Conservation (phyloP, 768 basidiomycete species). For the Mycena galopus region DNA sequence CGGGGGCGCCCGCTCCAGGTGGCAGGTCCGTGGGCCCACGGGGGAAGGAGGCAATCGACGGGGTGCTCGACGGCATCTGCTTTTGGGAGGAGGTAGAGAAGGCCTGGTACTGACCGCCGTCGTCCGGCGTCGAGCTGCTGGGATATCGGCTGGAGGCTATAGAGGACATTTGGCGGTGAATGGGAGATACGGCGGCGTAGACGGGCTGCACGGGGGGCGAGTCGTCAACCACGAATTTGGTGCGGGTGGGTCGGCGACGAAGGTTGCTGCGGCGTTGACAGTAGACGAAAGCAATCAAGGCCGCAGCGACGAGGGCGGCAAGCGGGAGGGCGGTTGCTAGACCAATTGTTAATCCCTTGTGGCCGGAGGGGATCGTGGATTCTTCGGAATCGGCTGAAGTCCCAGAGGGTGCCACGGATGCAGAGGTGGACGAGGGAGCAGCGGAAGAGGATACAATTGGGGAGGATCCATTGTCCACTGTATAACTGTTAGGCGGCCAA, state of each 20-base stretch:
- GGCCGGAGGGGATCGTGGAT: neutral
- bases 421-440: neutral
- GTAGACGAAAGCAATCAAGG: neutral
- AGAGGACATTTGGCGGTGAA: neutral
- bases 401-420: neutral
- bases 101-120: neutral
- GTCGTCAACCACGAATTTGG: neutral
- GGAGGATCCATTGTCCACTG: neutral
- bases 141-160: neutral
- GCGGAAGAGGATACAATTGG: neutral
- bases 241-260: neutral
- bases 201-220: neutral
- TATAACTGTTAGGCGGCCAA: neutral
- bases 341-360: constrained; percentile 2
- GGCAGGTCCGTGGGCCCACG: neutral
- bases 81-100: neutral
- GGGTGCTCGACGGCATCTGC: neutral
- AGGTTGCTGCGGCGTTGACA: neutral
- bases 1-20: neutral
- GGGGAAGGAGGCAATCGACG: neutral
- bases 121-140: neutral
- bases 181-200: neutral
- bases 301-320: neutral
- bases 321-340: neutral
- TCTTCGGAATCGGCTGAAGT: neutral